Percentiles rank a stretch among this genome's conserved stretches.
phyloP scores from a whole-genome alignment of 495 filamentous ascomycete genomes.

The Diplogelasinospora grovesii region DNA sequence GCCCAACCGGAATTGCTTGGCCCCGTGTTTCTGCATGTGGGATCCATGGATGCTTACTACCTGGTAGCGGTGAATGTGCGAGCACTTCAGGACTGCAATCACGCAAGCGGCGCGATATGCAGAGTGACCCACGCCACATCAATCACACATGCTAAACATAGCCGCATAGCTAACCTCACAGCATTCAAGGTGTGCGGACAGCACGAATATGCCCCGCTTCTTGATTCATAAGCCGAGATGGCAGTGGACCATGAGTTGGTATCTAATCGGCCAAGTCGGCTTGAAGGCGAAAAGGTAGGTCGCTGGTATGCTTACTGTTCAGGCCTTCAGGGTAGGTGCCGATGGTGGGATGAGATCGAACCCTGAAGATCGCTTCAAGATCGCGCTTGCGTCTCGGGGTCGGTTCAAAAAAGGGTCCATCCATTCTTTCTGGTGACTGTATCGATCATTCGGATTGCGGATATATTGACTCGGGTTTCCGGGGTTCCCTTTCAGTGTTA shows the following conservation, averaged over 20 bases:
- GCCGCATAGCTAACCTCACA: too few relatives aligned
- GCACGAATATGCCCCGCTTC: not conserved
- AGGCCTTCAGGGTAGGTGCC: not conserved
- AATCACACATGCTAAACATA: slow-evolving; percentile 9
- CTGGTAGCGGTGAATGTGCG: too few relatives aligned
- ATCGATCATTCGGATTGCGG: too few relatives aligned
- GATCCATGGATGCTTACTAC: too few relatives aligned
- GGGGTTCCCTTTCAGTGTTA: too few relatives aligned
- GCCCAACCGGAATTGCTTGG: too few relatives aligned
- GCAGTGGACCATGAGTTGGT: slow-evolving; percentile 3
- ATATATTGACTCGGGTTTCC: too few relatives aligned
- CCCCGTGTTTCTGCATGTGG: too few relatives aligned
- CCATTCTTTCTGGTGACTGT: too few relatives aligned
- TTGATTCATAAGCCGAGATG: slow-evolving; percentile 1
- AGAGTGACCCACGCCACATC: slow-evolving; percentile 8
- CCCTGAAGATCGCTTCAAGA: slow-evolving; percentile 5
- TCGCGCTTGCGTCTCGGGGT: too few relatives aligned
- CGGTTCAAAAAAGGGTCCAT: too few relatives aligned
- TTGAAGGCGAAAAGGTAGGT: not conserved
- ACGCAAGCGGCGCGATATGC: slow-evolving; percentile 17
- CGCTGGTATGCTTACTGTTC: not conserved
- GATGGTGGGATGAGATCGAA: slow-evolving; percentile 7
- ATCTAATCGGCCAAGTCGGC: slow-evolving; percentile 2
- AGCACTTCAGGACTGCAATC: slow-evolving; percentile 8
- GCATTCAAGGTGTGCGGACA: not conserved